Percentiles rank a stretch among this genome's conserved stretches.
Conservation (phyloP, 2,329 filamentous ascomycete genomes). For the Fusarium floridanum region DNA sequence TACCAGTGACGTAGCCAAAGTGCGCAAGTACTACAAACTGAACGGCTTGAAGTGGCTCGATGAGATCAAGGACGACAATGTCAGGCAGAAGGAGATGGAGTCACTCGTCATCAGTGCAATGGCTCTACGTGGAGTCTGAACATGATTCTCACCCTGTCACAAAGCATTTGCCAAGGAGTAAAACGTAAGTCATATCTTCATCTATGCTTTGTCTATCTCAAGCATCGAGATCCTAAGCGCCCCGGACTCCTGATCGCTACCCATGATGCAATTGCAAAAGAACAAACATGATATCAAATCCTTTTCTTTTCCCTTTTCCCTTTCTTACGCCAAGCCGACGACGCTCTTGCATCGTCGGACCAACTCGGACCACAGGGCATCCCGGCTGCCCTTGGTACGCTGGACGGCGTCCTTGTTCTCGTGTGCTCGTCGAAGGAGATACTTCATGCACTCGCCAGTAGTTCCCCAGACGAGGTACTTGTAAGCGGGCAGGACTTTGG, state of each 20-base stretch:
- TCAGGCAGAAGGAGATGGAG: conserved; percentile 71
- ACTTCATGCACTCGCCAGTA: conserved; percentile 87
- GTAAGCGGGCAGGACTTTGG: conserved; percentile 68
- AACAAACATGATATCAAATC: conserved; percentile 42
- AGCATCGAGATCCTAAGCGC: conserved; percentile 42
- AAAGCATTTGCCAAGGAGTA: conserved; percentile 23
- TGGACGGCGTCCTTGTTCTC: conserved; percentile 81
- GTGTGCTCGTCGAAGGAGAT: conserved; percentile 71
- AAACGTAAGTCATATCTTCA: conserved; percentile 48
- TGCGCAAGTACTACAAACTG: conserved; percentile 90
- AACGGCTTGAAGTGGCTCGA: conserved; percentile 69
- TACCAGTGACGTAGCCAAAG: conserved; percentile 74
- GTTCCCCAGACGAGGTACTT: conserved; percentile 80
- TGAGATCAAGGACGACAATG: conserved; percentile 57
- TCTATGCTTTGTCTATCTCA: conserved; percentile 45
- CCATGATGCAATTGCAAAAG: conserved; percentile 45
- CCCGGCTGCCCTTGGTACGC: conserved; percentile 70
- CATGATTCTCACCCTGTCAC: not conserved
- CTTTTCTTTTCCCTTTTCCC: conserved; percentile 20
- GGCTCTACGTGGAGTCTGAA: conserved; percentile 65
- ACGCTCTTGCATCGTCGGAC: conserved; percentile 64
- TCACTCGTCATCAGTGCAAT: conserved; percentile 80
- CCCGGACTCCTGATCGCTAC: conserved; percentile 47
- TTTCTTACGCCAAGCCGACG: conserved; percentile 53
- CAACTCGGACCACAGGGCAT: conserved; percentile 74